Evolutionary conservation across 148 eudicot species (phyloP).

Genomic region (Drosera capensis): DNA sequence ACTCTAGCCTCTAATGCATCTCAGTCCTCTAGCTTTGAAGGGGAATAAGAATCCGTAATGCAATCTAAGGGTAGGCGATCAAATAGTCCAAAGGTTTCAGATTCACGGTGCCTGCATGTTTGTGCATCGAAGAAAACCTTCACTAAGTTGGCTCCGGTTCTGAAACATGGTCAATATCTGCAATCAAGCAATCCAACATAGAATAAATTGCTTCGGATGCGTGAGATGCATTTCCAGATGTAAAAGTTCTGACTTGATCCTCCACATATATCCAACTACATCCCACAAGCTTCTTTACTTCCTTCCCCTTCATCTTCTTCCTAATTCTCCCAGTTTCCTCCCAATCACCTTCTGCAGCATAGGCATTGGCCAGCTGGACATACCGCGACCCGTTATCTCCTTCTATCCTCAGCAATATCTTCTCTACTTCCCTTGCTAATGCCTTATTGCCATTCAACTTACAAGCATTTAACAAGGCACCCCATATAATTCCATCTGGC

Average conservation of each 20-base stretch:
- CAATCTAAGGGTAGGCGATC: no score
- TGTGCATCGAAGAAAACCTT: no score
- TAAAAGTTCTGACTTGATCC: slow-evolving; percentile 36
- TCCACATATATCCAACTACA: slow-evolving; percentile 74
- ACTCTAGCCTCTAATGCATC: no score
- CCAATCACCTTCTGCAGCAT: slow-evolving; percentile 76
- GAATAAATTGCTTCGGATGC: no score
- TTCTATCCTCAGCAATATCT: slow-evolving; percentile 41
- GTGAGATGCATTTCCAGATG: slow-evolving; percentile 46
- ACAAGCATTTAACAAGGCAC: slow-evolving; percentile 75
- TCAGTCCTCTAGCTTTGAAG: no score
- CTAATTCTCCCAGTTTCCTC: slow-evolving; percentile 68
- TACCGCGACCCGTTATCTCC: slow-evolving; percentile 53
- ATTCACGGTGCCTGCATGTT: no score
- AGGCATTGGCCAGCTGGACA: slow-evolving; percentile 67
- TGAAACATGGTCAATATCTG: no score
- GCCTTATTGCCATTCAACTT: slow-evolving; percentile 35
- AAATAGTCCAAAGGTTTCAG: no score
- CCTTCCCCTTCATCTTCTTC: slow-evolving; percentile 76
- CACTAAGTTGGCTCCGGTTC: no score
- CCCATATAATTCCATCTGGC: slow-evolving; percentile 41
- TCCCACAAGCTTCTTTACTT: slow-evolving; percentile 62
- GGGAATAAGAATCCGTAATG: no score
- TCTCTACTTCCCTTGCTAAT: slow-evolving; percentile 50
- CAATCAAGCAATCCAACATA: no score